A percentile compares a stretch with the other conserved stretches of the same genome.
Evolutionary conservation across 2,329 filamentous ascomycete species (phyloP).

Genomic region (Aspergillus hiratsukae): DNA sequence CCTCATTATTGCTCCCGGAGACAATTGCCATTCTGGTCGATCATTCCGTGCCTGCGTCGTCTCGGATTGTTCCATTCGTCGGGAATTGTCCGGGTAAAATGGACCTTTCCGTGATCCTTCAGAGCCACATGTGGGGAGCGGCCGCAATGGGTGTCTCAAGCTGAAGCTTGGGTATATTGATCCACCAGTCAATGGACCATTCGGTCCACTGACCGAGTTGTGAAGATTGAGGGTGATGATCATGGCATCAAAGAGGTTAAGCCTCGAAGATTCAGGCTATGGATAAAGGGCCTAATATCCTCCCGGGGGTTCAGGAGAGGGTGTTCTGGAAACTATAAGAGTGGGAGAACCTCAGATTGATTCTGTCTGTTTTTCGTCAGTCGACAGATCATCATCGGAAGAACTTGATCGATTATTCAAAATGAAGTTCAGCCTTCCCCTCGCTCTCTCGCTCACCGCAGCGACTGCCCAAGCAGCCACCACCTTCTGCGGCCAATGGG

Average conservation of each 20-base stretch:
- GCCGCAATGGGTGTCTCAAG: slow-evolving; percentile 5
- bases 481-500: slow-evolving; percentile 42
- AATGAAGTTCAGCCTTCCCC: slow-evolving; percentile 26
- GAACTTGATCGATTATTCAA: slow-evolving; percentile 3
- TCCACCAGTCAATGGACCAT: slow-evolving; percentile 6
- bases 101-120: neutral
- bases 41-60: neutral
- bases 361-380: neutral
- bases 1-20: neutral
- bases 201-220: neutral
- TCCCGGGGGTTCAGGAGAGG: neutral
- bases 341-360: neutral
- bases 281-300: neutral
- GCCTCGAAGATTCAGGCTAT: neutral
- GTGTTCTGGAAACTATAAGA: neutral
- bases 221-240: neutral
- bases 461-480: slow-evolving; percentile 23
- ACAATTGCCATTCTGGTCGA: neutral
- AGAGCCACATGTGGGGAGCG: neutral
- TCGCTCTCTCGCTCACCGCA: slow-evolving; percentile 20
- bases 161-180: slow-evolving; percentile 2
- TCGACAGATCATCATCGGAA: neutral
- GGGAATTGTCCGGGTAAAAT: neutral
- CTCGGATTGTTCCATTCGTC: neutral
- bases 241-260: neutral